A percentile compares a stretch with the other conserved stretches of the same genome.
phyloP scores from a whole-genome alignment of 108 stramenopile genomes.

The Conticribra guillardii region DNA sequence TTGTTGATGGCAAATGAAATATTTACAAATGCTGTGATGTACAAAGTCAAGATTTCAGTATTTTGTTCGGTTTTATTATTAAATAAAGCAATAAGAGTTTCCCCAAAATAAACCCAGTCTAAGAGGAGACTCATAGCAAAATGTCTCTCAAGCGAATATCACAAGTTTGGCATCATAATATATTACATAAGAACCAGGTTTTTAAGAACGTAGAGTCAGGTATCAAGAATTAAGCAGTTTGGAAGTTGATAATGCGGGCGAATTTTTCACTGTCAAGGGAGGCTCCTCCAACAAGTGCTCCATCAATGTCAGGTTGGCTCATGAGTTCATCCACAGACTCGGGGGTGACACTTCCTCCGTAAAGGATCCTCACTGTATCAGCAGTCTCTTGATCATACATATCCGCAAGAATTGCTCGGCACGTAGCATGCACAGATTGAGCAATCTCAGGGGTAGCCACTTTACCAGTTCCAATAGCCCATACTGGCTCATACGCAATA shows the following conservation, averaged over 20 bases:
- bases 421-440: conserved; percentile 81
- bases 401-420: conserved; percentile 75
- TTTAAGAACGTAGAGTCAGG: too few species aligned
- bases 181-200: too few species aligned
- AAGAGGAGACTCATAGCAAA: too few species aligned
- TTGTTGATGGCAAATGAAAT: too few species aligned
- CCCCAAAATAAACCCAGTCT: too few species aligned
- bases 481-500: conserved; percentile 96
- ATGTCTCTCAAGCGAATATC: too few species aligned
- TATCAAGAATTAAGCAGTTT: conserved; percentile 27
- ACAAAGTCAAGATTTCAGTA: too few species aligned
- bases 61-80: too few species aligned
- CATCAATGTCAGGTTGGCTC: conserved; percentile 94
- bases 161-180: too few species aligned
- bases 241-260: conserved; percentile 92
- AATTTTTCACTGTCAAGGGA: conserved; percentile 88
- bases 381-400: conserved; percentile 86
- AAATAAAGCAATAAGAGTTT: too few species aligned
- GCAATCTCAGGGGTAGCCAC: conserved; percentile 84
- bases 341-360: conserved; percentile 94
- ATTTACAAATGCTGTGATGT: too few species aligned
- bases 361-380: conserved; percentile 81
- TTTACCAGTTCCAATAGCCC: conserved; percentile 90
- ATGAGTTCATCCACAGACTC: conserved; percentile 94
- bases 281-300: conserved; percentile 96